Evolutionary conservation across 805 yeast species (phyloP).

Genomic region (Candida odintsovae): DNA sequence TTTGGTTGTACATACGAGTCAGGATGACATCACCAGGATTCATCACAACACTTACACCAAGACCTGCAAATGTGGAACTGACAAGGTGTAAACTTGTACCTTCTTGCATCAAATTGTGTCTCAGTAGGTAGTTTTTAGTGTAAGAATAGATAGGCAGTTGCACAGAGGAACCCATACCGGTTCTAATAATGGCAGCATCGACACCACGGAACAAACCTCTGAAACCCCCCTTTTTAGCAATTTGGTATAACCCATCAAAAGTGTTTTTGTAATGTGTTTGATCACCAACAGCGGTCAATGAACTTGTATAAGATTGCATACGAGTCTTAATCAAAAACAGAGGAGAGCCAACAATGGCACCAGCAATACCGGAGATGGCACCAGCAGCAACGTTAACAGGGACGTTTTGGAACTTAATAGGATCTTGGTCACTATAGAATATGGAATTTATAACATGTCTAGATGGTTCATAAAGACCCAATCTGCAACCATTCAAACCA

Average conservation of each 20-base stretch:
- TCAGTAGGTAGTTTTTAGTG: conserved; percentile 58
- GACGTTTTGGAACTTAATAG: conserved; percentile 42
- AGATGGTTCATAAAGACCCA: conserved; percentile 90
- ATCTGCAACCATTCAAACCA: conserved; percentile 88
- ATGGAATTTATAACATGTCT: conserved; percentile 52
- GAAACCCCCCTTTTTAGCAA: conserved; percentile 65
- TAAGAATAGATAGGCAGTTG: conserved; percentile 88
- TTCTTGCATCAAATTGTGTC: conserved; percentile 46
- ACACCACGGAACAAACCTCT: conserved; percentile 83
- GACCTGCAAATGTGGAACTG: conserved; percentile 74
- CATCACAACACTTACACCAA: conserved; percentile 93
- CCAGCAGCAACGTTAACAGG: conserved; percentile 75
- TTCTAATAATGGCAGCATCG: conserved; percentile 89
- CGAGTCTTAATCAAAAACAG: conserved; percentile 89
- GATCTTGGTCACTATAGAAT: conserved; percentile 46
- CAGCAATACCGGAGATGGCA: conserved; percentile 78
- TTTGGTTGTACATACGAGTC: conserved; percentile 93
- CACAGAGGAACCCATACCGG: conserved; percentile 93
- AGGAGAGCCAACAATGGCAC: conserved; percentile 88
- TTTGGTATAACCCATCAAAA: conserved; percentile 58
- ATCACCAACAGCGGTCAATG: conserved; percentile 64
- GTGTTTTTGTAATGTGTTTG: conserved; percentile 81
- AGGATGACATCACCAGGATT: conserved; percentile 96
- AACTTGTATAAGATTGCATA: conserved; percentile 83
- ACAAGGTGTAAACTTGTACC: conserved; percentile 68